Conservation (phyloP, 2,329 filamentous ascomycete species). For the Penicillium brasilianum region DNA sequence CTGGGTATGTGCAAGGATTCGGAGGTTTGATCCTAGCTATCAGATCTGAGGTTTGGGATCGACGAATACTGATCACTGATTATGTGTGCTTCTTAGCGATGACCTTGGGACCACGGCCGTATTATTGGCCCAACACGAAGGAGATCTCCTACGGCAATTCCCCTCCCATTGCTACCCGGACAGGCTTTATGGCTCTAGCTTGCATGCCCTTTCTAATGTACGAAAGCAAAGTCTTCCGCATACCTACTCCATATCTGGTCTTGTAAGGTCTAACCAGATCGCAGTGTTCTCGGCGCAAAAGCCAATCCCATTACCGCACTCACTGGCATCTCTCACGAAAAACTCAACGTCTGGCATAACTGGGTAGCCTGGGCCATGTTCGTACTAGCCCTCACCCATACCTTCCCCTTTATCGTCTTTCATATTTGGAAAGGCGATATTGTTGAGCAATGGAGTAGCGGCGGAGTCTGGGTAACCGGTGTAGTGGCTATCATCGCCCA, state of each 20-base stretch:
- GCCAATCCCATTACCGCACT: constrained; percentile 59
- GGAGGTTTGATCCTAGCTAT: background rate
- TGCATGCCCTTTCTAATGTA: constrained; percentile 57
- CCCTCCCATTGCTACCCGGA: constrained; percentile 57
- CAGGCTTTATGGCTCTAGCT: constrained; percentile 57
- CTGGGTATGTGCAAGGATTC: constrained; percentile 13
- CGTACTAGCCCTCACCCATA: constrained; percentile 60
- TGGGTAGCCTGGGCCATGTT: constrained; percentile 62
- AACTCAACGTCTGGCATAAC: constrained; percentile 57
- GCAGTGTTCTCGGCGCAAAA: constrained; percentile 54
- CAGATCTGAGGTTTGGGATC: background rate
- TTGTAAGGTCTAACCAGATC: background rate
- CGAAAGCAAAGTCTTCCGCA: constrained; percentile 4
- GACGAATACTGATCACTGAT: background rate
- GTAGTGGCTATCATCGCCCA: constrained; percentile 60
- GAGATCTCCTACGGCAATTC: constrained; percentile 51
- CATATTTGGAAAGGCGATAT: constrained; percentile 56
- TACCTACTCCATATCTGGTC: background rate
- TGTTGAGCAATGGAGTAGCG: constrained; percentile 49
- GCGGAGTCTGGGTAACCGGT: constrained; percentile 60
- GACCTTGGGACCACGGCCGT: constrained; percentile 55
- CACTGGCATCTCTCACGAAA: constrained; percentile 62
- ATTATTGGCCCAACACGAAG: constrained; percentile 57
- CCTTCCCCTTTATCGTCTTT: constrained; percentile 62
- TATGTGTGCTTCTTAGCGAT: constrained; percentile 36